A percentile compares a stretch with the other conserved stretches of the same genome.
Evolutionary conservation across 1,284 basidiomycete species (phyloP).

Genomic region (Leccinum subfulvum): DNA sequence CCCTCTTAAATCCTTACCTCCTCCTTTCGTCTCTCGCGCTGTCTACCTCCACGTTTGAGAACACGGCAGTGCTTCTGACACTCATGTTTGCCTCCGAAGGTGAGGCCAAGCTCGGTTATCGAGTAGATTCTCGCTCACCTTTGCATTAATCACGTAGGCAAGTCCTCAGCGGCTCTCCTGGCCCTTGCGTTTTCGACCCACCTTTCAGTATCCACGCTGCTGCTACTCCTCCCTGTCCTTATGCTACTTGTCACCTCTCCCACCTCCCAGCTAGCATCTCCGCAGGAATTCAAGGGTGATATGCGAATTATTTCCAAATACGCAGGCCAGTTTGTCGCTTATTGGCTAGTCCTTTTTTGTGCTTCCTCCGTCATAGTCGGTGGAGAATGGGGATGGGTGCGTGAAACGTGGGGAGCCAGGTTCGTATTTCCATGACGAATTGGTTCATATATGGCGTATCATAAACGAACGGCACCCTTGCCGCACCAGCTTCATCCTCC

Average conservation of each 20-base stretch:
- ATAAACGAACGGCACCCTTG: neutral
- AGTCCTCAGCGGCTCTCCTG: conserved; percentile 55
- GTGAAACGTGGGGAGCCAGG: conserved; percentile 83
- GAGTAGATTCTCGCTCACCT: neutral
- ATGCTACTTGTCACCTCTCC: conserved; percentile 64
- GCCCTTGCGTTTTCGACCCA: conserved; percentile 70
- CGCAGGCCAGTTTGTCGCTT: conserved; percentile 47
- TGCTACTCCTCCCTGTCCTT: conserved; percentile 68
- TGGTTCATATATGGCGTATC: conserved; percentile 1
- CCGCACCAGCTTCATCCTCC: conserved; percentile 58
- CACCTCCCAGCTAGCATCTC: conserved; percentile 62
- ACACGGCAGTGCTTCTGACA: conserved; percentile 62
- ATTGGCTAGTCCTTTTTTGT: conserved; percentile 43
- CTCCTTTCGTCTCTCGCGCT: conserved; percentile 75
- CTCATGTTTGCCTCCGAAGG: conserved; percentile 75
- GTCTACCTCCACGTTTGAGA: conserved; percentile 82
- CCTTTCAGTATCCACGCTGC: conserved; percentile 66
- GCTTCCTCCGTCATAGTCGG: conserved; percentile 42
- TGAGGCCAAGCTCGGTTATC: conserved; percentile 30
- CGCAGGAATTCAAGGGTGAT: conserved; percentile 43
- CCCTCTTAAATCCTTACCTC: conserved; percentile 87
- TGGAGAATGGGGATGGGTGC: conserved; percentile 65
- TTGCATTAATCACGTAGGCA: conserved; percentile 41
- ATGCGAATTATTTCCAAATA: conserved; percentile 41
- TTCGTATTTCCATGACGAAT: conserved; percentile 40